phyloP scores from a whole-genome alignment of 805 yeast genomes.

The Zygoascus tannicola region DNA sequence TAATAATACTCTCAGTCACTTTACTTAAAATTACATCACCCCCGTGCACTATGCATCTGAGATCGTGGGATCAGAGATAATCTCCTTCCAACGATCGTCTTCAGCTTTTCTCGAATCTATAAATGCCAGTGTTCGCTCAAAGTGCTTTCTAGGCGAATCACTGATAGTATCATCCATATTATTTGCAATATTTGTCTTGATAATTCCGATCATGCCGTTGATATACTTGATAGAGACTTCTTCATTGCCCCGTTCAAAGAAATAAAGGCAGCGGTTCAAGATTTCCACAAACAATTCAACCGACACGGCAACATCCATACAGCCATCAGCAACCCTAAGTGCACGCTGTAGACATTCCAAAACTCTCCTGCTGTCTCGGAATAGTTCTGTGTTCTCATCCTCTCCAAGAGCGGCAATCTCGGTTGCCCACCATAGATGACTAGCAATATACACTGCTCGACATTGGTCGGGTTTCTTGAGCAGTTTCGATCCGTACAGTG shows the following conservation, averaged over 20 bases:
- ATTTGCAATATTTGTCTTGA: slow-evolving; percentile 33
- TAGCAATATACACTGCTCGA: slow-evolving; percentile 75
- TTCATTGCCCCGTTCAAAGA: slow-evolving; percentile 70
- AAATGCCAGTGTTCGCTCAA: slow-evolving; percentile 63
- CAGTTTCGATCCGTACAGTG: slow-evolving; percentile 79
- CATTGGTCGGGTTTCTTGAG: slow-evolving; percentile 93
- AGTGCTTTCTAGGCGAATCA: slow-evolving; percentile 42
- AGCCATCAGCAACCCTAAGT: slow-evolving; percentile 84
- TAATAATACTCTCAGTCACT: no score
- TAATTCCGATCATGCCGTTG: slow-evolving; percentile 78
- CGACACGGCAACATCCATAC: slow-evolving; percentile 69
- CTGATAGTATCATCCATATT: slow-evolving; percentile 26
- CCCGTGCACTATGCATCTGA: no score
- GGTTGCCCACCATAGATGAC: slow-evolving; percentile 92
- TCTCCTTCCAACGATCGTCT: slow-evolving; percentile 45
- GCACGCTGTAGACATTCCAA: slow-evolving; percentile 87
- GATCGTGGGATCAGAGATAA: slow-evolving; percentile 14
- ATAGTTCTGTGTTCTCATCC: slow-evolving; percentile 35
- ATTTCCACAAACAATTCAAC: slow-evolving; percentile 84
- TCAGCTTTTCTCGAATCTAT: slow-evolving; percentile 57
- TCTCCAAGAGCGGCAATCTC: slow-evolving; percentile 44
- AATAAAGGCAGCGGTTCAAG: slow-evolving; percentile 74
- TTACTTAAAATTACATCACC: background rate
- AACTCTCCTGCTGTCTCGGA: slow-evolving; percentile 58
- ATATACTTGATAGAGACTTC: slow-evolving; percentile 63